These are phyloP conservation scores for Helianthus tuberosus DNA, from an alignment of 129 eudicot genomes.

Conservation along the genomic window DNA sequence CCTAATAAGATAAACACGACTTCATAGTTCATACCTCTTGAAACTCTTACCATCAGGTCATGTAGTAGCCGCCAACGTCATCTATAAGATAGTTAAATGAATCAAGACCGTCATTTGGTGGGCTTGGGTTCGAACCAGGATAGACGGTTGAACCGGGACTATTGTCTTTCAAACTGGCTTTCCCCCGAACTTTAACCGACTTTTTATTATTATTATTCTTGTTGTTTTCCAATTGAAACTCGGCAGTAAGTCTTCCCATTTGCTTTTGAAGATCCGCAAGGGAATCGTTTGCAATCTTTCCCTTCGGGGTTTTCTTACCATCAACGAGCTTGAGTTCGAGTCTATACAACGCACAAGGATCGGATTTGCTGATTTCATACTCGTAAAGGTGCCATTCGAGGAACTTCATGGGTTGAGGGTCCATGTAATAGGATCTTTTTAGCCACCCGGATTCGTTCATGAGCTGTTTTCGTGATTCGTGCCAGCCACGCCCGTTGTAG, in stretches of 20 bases:
- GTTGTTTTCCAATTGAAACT: conserved; percentile 55
- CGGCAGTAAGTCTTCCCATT: conserved; percentile 82
- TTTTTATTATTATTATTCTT: conserved; percentile 8
- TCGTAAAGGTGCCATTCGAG: conserved; percentile 91
- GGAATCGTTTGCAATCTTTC: conserved; percentile 63
- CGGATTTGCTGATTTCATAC: conserved; percentile 77
- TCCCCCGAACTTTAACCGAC: conserved; percentile 49
- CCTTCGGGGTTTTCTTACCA: conserved; percentile 70
- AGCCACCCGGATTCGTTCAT: conserved; percentile 79
- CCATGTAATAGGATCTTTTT: conserved; percentile 97
- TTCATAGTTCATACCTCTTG: conserved; percentile 46
- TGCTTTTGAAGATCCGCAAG: conserved; percentile 89
- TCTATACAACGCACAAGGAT: conserved; percentile 74
- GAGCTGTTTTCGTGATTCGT: conserved; percentile 89
- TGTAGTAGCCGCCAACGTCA: conserved; percentile 60
- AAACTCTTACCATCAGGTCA: conserved; percentile 30
- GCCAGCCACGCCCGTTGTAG: conserved; percentile 98
- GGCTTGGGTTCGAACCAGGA: conserved; percentile 41
- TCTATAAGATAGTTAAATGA: conserved; percentile 70
- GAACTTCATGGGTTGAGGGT: conserved; percentile 83
- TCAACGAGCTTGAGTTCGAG: conserved; percentile 83
- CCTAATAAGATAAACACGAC: conserved; percentile 19
- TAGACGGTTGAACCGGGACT: conserved; percentile 30
- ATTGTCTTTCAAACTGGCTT: conserved; percentile 47
- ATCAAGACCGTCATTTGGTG: conserved; percentile 51